phyloP scores from a whole-genome alignment of 805 yeast species.

The Spencermartinsiella europaea region DNA sequence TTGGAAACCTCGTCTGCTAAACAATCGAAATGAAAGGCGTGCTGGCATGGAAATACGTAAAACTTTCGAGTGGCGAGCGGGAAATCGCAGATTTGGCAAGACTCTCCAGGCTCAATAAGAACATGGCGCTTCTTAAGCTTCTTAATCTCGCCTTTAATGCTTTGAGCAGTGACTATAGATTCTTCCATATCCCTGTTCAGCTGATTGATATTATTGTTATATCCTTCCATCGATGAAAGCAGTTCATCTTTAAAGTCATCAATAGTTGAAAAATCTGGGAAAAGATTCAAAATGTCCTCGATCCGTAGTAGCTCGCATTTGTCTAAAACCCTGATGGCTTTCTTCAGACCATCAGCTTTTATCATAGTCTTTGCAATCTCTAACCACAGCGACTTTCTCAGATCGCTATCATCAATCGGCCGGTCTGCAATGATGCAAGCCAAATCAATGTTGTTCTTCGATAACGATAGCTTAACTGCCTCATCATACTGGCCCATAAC shows the following conservation, averaged over 20 bases:
- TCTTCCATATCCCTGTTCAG: conserved; percentile 71
- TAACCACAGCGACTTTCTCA: conserved; percentile 70
- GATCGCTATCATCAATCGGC: conserved; percentile 42
- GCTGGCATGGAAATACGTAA: conserved; percentile 82
- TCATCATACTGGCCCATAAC: conserved; percentile 66
- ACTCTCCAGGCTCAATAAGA: conserved; percentile 74
- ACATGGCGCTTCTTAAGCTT: conserved; percentile 49
- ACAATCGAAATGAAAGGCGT: conserved; percentile 87
- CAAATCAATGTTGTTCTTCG: conserved; percentile 50
- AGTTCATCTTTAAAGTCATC: conserved; percentile 82
- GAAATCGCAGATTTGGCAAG: conserved; percentile 68
- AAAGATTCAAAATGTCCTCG: conserved; percentile 75
- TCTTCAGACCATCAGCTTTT: conserved; percentile 26
- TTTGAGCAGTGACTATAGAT: conserved; percentile 54
- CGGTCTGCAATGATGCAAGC: conserved; percentile 56
- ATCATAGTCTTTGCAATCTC: conserved; percentile 52
- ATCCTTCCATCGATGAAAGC: conserved; percentile 68
- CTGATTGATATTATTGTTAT: conserved; percentile 59
- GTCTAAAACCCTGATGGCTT: conserved; percentile 27
- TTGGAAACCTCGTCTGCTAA: conserved; percentile 54
- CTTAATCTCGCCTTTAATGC: conserved; percentile 55
- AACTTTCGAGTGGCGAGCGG: conserved; percentile 70
- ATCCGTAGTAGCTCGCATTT: conserved; percentile 43
- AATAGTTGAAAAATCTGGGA: conserved; percentile 78
- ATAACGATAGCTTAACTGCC: conserved; percentile 71